These are phyloP conservation scores for Euphorbia tirucalli DNA, from an alignment of 345 rosid species.

Conservation along the genomic window DNA sequence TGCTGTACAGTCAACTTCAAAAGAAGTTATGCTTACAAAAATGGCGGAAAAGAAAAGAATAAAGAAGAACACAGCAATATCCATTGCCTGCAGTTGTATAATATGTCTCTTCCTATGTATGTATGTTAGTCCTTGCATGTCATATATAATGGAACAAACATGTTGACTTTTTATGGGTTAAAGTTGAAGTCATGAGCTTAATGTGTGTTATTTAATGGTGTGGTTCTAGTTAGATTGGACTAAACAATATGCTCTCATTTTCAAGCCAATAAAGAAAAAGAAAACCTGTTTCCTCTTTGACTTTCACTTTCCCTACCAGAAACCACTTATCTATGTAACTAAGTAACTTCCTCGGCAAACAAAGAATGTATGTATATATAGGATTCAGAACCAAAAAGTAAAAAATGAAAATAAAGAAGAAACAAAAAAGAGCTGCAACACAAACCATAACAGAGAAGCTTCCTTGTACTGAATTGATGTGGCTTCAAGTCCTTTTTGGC, in stretches of 20 bases:
- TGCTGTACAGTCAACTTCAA: slow-evolving; percentile 13
- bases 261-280: not conserved
- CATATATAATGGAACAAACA: too few relatives aligned
- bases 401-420: not conserved
- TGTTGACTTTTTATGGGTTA: not conserved
- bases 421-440: not conserved
- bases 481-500: too few relatives aligned
- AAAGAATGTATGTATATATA: not conserved
- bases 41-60: slow-evolving; percentile 25
- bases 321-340: not conserved
- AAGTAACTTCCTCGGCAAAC: not conserved
- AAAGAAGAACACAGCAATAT: slow-evolving; percentile 13
- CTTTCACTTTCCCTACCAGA: not conserved
- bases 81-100: slow-evolving; percentile 18
- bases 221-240: not conserved
- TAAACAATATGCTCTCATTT: not conserved
- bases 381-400: not conserved
- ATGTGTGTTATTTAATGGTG: not conserved
- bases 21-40: slow-evolving; percentile 20
- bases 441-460: too few relatives aligned
- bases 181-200: not conserved
- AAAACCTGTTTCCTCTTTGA: not conserved
- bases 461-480: too few relatives aligned
- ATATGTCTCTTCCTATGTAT: too few relatives aligned
- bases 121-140: too few relatives aligned